Evolutionary conservation across 2,329 filamentous ascomycete genomes (phyloP).

Genomic region (Fusarium xyrophilum): DNA sequence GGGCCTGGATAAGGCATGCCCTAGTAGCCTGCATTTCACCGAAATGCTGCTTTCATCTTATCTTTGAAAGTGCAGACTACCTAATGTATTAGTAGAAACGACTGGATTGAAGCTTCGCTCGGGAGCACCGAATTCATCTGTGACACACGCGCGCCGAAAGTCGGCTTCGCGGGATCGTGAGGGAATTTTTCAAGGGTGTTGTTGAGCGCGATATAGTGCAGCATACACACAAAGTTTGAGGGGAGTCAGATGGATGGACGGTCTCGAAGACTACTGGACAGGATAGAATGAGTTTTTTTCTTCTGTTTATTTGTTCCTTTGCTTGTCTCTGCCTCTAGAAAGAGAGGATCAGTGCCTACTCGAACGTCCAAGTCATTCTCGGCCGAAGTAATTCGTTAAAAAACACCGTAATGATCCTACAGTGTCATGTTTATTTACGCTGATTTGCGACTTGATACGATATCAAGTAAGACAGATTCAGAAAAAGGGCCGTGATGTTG

Average conservation of each 20-base stretch:
- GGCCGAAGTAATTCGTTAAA: background rate
- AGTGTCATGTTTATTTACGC: background rate
- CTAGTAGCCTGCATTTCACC: slow-evolving; percentile 10
- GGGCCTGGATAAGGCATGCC: slow-evolving; percentile 24
- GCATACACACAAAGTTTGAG: slow-evolving; percentile 2
- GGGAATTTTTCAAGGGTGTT: slow-evolving; percentile 22
- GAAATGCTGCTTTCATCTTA: background rate
- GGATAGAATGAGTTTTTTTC: slow-evolving; percentile 12
- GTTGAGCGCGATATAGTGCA: slow-evolving; percentile 22
- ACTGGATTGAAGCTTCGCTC: slow-evolving; percentile 2
- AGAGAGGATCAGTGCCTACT: slow-evolving; percentile 13
- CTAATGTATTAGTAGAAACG: background rate
- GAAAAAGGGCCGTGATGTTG: slow-evolving; percentile 13
- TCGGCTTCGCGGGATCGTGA: slow-evolving; percentile 14
- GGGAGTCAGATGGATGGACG: slow-evolving; percentile 36
- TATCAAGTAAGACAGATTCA: slow-evolving; percentile 13
- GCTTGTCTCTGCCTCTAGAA: background rate
- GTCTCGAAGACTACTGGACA: slow-evolving; percentile 21
- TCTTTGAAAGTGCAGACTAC: background rate
- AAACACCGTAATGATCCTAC: background rate
- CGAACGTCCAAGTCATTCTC: background rate
- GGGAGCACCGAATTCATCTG: slow-evolving; percentile 18
- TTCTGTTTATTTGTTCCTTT: background rate
- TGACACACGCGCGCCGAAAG: background rate
- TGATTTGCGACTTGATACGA: slow-evolving; percentile 2